phyloP scores from a whole-genome alignment of 495 filamentous ascomycete species.

The Neurospora sp. region DNA sequence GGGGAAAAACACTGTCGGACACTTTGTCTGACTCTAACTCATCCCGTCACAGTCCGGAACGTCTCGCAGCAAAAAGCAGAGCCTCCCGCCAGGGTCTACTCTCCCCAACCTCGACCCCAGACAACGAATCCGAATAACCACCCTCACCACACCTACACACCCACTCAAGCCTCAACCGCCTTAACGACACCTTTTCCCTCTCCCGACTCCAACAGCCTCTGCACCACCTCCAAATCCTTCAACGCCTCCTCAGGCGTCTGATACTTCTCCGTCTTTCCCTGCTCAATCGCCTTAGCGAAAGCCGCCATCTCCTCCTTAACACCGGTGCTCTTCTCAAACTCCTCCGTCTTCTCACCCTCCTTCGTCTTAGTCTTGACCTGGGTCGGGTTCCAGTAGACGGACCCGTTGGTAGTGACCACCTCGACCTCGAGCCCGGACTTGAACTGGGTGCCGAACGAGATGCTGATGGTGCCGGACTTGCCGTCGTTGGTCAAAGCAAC shows the following conservation, averaged over 20 bases:
- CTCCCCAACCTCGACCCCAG: neutral
- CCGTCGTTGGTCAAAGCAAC: slow-evolving; percentile 47
- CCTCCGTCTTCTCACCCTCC: slow-evolving; percentile 24
- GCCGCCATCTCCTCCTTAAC: slow-evolving; percentile 57
- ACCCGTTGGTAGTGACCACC: slow-evolving; percentile 44
- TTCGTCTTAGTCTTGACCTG: slow-evolving; percentile 27
- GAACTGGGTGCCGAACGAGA: slow-evolving; percentile 61
- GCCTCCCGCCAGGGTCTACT: neutral
- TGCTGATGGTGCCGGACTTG: slow-evolving; percentile 45
- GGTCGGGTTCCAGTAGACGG: slow-evolving; percentile 30
- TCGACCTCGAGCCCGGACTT: slow-evolving; percentile 36
- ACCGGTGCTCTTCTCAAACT: slow-evolving; percentile 45
- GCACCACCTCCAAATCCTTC: slow-evolving; percentile 58
- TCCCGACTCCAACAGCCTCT: slow-evolving; percentile 52
- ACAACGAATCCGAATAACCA: neutral
- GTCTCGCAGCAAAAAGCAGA: neutral
- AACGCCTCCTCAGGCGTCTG: slow-evolving; percentile 59
- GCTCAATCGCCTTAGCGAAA: slow-evolving; percentile 47
- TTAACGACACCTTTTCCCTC: slow-evolving; percentile 36
- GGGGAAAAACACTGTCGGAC: neutral
- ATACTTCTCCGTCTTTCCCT: slow-evolving; percentile 33
- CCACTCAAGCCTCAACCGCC: slow-evolving; percentile 1
- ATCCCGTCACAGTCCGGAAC: neutral
- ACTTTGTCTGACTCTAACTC: neutral
- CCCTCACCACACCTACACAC: neutral